Base-by-base conservation (phyloP, 2,329 filamentous ascomycete species). In the Cladosporium oxysporum region DNA sequence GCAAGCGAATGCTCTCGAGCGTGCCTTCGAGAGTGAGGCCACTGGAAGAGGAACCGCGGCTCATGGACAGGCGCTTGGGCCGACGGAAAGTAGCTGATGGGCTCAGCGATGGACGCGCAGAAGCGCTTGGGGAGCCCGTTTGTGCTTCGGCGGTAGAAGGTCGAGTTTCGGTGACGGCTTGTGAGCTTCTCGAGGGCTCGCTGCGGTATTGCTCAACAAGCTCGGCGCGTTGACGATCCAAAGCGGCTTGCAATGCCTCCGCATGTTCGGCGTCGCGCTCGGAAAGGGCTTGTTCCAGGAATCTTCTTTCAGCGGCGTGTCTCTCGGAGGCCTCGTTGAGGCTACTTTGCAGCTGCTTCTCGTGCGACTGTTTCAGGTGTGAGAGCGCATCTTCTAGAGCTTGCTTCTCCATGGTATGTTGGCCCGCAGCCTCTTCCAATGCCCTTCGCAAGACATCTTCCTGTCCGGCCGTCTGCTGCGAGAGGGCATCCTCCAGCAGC, bases 21-120 rank as follows among this genome's bases (percentile, higher is more conserved):
- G 74, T 75, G 23, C 75, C 74, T 66, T 76, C 74, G n/a, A 76
- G 70, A 18, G 73, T 73, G 59, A 70, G 68, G 5, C 62, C 47
- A 35, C 57, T 59, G 58, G 58, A 47, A 26, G 31, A 52, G n/a
- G 23, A 47, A 41, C 44, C 11, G 37, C 57, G 21, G 16, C 49
- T 50, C 23, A 55, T 16, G 16, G 37, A 28, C 16, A 49, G 50
- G 12, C 44, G 52, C 31, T 37, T 44, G 23, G 35, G 62, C 8
- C 57, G 57, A 37, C 35, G 33, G 57, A 59, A 59, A 21, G 57
- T 59, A 35, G 57, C 33, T 2, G 57, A 44, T 2, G 57, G 37
- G 41, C 37, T 58, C 12, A 66, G 14, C 47, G 59, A 35, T 21
- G 35, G 65, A 12, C 62, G 65, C 16, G 31, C 14, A 58, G 55